phyloP scores from a whole-genome alignment of 164 flowering plant genomes.

The Houttuynia cordata region DNA sequence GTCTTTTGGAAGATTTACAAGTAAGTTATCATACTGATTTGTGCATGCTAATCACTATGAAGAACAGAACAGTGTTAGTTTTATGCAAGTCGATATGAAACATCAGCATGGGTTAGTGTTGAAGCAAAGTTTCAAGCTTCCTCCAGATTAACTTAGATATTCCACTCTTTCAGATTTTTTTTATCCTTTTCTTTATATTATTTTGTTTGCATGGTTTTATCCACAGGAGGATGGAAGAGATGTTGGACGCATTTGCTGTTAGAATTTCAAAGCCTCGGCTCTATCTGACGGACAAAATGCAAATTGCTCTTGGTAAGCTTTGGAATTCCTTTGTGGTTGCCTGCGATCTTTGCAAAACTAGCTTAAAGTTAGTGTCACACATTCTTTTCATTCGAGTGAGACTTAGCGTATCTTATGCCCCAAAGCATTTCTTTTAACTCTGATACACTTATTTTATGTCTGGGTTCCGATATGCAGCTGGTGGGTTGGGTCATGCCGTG shows the following conservation, averaged over 20 bases:
- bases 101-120: too few species aligned
- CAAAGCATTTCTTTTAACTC: too few species aligned
- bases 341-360: not conserved
- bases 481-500: slow-evolving; percentile 93
- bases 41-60: not conserved
- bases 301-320: slow-evolving; percentile 77
- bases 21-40: slow-evolving; percentile 25
- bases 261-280: slow-evolving; percentile 82
- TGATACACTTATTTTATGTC: slow-evolving; percentile 7
- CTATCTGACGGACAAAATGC: slow-evolving; percentile 84
- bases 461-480: slow-evolving; percentile 44
- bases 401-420: too few species aligned
- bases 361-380: too few species aligned
- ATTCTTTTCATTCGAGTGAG: not conserved
- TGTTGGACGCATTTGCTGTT: slow-evolving; percentile 80
- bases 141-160: too few species aligned
- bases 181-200: too few species aligned
- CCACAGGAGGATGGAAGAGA: slow-evolving; percentile 75
- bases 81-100: too few species aligned
- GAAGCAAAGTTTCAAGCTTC: too few species aligned
- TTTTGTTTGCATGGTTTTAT: not conserved
- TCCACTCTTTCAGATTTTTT: too few species aligned
- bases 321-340: not conserved
- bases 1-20: slow-evolving; percentile 75
- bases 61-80: not conserved